These are phyloP conservation scores for Yarrowia keelungensis DNA, from an alignment of 805 yeast species.

Conservation along the genomic window DNA sequence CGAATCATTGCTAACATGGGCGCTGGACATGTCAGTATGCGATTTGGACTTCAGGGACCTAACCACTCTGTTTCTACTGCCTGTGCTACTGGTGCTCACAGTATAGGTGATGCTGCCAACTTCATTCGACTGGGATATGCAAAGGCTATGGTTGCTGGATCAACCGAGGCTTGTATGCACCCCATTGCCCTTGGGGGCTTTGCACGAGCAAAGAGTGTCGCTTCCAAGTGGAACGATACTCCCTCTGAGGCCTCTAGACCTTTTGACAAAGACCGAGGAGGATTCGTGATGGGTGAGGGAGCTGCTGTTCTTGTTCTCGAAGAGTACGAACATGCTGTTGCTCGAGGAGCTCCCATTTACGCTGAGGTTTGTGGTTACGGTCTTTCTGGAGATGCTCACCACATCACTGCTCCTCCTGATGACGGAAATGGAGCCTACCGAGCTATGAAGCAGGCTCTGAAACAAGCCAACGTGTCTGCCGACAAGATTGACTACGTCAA, in stretches of 20 bases:
- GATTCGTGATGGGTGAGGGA: conserved; percentile 95
- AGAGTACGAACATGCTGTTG: conserved; percentile 73
- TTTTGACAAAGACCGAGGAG: conserved; percentile 77
- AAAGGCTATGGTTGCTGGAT: conserved; percentile 92
- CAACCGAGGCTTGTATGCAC: conserved; percentile 84
- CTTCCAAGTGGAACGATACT: conserved; percentile 63
- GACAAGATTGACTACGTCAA: conserved; percentile 75
- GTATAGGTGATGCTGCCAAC: conserved; percentile 90
- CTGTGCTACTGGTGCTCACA: conserved; percentile 94
- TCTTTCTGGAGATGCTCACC: conserved; percentile 86
- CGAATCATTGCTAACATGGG: conserved; percentile 89
- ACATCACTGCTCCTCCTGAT: conserved; percentile 88
- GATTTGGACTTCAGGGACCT: conserved; percentile 80
- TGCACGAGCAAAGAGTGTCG: conserved; percentile 84
- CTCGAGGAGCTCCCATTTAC: conserved; percentile 68
- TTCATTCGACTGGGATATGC: conserved; percentile 81
- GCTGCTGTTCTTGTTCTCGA: conserved; percentile 83
- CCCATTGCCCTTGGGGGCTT: conserved; percentile 91
- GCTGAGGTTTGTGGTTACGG: conserved; percentile 92
- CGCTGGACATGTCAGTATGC: conserved; percentile 86
- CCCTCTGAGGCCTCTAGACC: conserved; percentile 83
- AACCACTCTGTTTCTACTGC: conserved; percentile 91
- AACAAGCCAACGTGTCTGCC: conserved; percentile 57
- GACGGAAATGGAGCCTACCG: conserved; percentile 84
- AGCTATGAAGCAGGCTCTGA: conserved; percentile 80